Conservation (phyloP, 2,329 filamentous ascomycete genomes). For the Colletotrichum sp. region DNA sequence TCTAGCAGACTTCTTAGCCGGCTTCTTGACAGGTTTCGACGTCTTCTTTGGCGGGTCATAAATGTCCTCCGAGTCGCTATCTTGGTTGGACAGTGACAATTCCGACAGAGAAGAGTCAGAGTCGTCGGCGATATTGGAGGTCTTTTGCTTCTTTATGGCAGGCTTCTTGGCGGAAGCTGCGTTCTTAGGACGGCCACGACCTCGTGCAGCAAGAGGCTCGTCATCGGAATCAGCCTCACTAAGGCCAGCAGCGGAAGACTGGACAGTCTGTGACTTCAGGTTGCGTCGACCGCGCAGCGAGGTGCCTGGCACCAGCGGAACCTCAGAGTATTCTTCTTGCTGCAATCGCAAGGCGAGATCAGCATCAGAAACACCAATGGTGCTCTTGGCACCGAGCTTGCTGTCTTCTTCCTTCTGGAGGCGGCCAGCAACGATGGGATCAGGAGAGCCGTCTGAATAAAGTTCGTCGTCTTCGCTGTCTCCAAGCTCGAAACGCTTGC, state of each 20-base stretch:
- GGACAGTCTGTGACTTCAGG: not conserved
- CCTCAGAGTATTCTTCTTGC: constrained; percentile 33
- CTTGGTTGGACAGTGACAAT: not conserved
- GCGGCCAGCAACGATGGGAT: constrained; percentile 37
- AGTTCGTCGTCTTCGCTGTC: constrained; percentile 47
- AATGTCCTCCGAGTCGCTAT: not conserved
- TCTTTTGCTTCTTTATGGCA: constrained; percentile 16
- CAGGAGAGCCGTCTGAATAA: constrained; percentile 22
- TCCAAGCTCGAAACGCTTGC: constrained; percentile 48
- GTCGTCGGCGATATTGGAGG: not conserved
- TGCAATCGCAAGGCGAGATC: constrained; percentile 39
- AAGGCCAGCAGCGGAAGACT: not conserved
- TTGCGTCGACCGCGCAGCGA: not conserved
- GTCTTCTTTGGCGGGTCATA: not conserved
- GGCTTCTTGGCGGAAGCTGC: constrained; percentile 26
- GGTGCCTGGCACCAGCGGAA: not conserved
- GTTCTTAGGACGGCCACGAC: constrained; percentile 33
- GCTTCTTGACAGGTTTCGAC: not conserved
- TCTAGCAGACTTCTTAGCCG: not conserved
- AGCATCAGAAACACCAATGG: constrained; percentile 27
- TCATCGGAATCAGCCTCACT: constrained; percentile 12
- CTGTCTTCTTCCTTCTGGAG: constrained; percentile 38
- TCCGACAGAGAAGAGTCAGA: constrained; percentile 23
- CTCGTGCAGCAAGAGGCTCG: constrained; percentile 1
- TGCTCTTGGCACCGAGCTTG: not conserved